Percentiles rank a stretch among this genome's conserved stretches.
phyloP scores from a whole-genome alignment of 106 monocot genomes.

The Agapanthus africanus region DNA sequence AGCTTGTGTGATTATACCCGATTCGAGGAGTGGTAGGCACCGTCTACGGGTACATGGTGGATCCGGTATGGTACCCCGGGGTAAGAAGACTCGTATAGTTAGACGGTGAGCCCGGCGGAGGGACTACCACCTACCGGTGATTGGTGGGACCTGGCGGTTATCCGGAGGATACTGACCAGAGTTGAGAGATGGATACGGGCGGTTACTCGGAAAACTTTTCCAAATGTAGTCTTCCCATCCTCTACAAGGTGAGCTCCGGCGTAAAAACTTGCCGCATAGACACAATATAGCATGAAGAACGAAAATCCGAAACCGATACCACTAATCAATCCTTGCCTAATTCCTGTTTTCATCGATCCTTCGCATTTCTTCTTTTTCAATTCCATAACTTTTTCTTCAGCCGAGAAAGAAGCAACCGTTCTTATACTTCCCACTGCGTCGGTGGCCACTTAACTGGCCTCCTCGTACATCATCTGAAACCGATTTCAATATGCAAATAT shows the following conservation, averaged over 20 bases:
- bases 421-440: conserved; percentile 34
- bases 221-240: conserved; percentile 49
- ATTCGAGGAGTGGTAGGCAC: no score
- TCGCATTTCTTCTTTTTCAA: conserved; percentile 35
- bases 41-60: no score
- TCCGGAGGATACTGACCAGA: no score
- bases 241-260: conserved; percentile 34
- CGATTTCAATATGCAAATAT: no score
- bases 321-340: conserved; percentile 26
- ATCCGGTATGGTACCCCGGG: no score
- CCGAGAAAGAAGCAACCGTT: conserved; percentile 34
- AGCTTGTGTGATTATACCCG: no score
- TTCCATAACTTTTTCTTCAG: conserved; percentile 37
- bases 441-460: conserved; percentile 49
- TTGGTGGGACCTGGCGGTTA: no score
- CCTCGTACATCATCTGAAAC: conserved; percentile 55
- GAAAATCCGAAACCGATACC: conserved; percentile 32
- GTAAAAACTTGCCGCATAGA: conserved; percentile 27
- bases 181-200: no score
- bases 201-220: conserved; percentile 48
- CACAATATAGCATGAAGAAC: conserved; percentile 26
- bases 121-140: no score
- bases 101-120: no score
- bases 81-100: no score
- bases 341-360: conserved; percentile 26